phyloP scores from a whole-genome alignment of 306 rosid species.

The Hippophae gyantsensis region DNA sequence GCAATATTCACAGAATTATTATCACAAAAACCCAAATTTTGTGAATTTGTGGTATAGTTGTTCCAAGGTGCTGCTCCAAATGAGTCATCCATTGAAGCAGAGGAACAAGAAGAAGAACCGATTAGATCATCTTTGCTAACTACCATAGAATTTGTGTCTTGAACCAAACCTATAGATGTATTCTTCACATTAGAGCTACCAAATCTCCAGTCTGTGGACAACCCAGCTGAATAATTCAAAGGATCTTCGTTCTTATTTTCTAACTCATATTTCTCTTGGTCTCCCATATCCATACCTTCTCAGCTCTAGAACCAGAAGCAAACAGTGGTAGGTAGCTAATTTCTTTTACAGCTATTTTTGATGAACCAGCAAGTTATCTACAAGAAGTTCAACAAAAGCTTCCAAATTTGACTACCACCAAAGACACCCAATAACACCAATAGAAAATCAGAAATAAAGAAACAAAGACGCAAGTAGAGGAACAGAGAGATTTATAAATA shows the following conservation, averaged over 20 bases:
- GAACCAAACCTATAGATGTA: conserved; percentile 49
- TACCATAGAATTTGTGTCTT: conserved; percentile 33
- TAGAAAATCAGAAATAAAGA: conserved; percentile 9
- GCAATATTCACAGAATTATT: conserved; percentile 35
- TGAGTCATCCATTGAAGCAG: conserved; percentile 64
- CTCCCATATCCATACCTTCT: conserved; percentile 61
- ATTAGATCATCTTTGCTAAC: conserved; percentile 45
- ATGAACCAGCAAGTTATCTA: conserved; percentile 17
- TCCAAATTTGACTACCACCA: conserved; percentile 19
- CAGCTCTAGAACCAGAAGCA: conserved; percentile 22
- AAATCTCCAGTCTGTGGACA: conserved; percentile 73
- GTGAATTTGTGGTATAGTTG: conserved; percentile 35
- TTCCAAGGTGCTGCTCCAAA: conserved; percentile 58
- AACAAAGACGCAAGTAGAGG: not conserved
- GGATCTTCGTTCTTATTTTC: conserved; percentile 58
- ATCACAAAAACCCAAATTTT: conserved; percentile 56
- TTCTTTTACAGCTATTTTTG: conserved; percentile 9
- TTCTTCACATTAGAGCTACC: conserved; percentile 43
- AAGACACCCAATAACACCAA: conserved; percentile 12
- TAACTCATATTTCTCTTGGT: conserved; percentile 53
- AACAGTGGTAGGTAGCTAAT: conserved; percentile 21
- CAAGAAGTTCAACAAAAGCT: conserved; percentile 14
- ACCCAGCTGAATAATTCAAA: conserved; percentile 44
- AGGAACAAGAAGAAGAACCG: conserved; percentile 56
- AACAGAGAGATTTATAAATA: not conserved